Evolutionary conservation across 2,329 filamentous ascomycete species (phyloP).

Genomic region (Phoma sp.): DNA sequence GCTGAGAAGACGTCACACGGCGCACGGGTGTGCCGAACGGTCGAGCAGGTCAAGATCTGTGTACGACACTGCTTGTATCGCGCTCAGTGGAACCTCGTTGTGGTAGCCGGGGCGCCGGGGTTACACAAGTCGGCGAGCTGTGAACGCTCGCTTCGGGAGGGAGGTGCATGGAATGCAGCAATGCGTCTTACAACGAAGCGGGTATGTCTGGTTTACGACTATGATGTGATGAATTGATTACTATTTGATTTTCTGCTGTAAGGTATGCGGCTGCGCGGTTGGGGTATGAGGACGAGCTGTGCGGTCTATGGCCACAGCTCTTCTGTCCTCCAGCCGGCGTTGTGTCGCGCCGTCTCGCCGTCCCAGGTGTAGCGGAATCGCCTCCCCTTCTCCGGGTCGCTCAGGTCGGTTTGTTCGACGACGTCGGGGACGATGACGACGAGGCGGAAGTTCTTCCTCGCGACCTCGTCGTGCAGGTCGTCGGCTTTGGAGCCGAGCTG

Average conservation of each 20-base stretch:
- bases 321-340: conserved; percentile 63
- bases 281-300: no score
- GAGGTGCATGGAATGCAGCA: conserved; percentile 1
- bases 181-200: neutral
- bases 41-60: conserved; percentile 19
- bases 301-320: conserved; percentile 49
- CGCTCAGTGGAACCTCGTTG: conserved; percentile 1
- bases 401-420: conserved; percentile 76
- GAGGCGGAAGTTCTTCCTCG: conserved; percentile 79
- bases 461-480: conserved; percentile 72
- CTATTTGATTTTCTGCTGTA: neutral
- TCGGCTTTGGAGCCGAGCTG: conserved; percentile 68
- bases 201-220: no score
- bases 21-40: conserved; percentile 9
- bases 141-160: conserved; percentile 1
- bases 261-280: no score
- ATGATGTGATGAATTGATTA: neutral
- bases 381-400: conserved; percentile 65
- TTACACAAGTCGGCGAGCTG: conserved; percentile 15
- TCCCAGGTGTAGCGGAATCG: conserved; percentile 72
- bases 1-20: neutral
- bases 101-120: conserved; percentile 1
- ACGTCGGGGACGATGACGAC: conserved; percentile 83
- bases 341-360: conserved; percentile 45
- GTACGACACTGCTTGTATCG: conserved; percentile 15